A percentile compares a stretch with the other conserved stretches of the same genome.
phyloP scores from a whole-genome alignment of 169 alveolate species.

The Babesia bovis region DNA sequence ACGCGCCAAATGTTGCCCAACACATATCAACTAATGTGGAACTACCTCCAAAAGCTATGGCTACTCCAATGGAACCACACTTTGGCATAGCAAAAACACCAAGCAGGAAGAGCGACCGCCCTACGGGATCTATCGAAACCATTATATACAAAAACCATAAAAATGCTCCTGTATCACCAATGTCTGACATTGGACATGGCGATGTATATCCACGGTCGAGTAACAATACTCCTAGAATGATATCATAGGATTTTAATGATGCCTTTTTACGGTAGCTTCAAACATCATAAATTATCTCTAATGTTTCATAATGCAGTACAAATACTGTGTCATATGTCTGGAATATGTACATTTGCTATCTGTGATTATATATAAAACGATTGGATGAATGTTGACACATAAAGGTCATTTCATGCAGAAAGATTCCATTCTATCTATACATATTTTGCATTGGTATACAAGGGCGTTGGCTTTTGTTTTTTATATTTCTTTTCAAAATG shows the following conservation, averaged over 20 bases:
- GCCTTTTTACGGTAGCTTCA: background rate
- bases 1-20: background rate
- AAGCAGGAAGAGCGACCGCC: background rate
- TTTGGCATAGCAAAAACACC: slow-evolving; percentile 6
- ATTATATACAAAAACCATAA: slow-evolving; percentile 12
- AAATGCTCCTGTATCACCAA: background rate
- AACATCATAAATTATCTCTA: background rate
- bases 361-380: too few species aligned
- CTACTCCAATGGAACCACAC: background rate
- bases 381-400: too few species aligned
- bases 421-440: too few species aligned
- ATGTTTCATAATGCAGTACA: too few species aligned
- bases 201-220: slow-evolving; percentile 28
- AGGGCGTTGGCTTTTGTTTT: too few species aligned
- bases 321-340: too few species aligned
- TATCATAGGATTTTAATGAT: background rate
- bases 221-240: slow-evolving; percentile 14
- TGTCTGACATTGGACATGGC: slow-evolving; percentile 5
- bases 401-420: too few species aligned
- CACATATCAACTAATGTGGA: background rate
- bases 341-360: too few species aligned
- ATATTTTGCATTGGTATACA: too few species aligned
- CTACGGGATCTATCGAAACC: background rate
- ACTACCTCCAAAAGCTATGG: background rate
- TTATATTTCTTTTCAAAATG: too few species aligned